phyloP scores from a whole-genome alignment of 441 rosid genomes.

The Rhodomyrtus psidioides region DNA sequence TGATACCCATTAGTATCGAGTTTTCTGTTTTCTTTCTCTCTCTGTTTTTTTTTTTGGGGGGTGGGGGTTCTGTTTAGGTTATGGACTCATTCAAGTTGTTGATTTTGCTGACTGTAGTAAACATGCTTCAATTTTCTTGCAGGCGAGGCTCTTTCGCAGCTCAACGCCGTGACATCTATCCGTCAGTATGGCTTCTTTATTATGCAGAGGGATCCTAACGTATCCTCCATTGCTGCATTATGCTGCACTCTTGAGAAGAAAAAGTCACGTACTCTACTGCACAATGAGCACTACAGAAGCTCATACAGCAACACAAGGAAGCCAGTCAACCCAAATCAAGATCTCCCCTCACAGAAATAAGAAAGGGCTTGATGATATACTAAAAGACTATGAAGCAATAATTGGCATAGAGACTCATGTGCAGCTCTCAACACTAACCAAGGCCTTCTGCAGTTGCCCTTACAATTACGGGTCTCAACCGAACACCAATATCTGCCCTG shows the following conservation, averaged over 20 bases:
- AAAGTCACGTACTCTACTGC: slow-evolving; percentile 23
- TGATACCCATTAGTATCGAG: neutral
- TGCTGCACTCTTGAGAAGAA: slow-evolving; percentile 38
- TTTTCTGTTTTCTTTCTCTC: neutral
- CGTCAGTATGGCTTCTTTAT: slow-evolving; percentile 45
- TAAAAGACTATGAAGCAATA: slow-evolving; percentile 63
- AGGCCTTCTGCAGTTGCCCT: slow-evolving; percentile 85
- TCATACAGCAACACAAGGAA: slow-evolving; percentile 53
- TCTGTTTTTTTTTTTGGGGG: too few species aligned
- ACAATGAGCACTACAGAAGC: slow-evolving; percentile 33
- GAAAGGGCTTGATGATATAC: slow-evolving; percentile 36
- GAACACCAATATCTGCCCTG: slow-evolving; percentile 70
- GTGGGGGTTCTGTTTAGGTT: neutral
- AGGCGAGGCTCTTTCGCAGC: neutral
- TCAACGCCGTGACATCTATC: neutral
- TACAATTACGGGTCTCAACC: slow-evolving; percentile 78
- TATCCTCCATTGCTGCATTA: slow-evolving; percentile 37
- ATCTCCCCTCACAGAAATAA: slow-evolving; percentile 31
- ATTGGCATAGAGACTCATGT: slow-evolving; percentile 96
- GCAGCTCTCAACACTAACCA: slow-evolving; percentile 76
- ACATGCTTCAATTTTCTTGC: neutral
- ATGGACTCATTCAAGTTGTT: neutral
- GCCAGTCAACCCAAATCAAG: slow-evolving; percentile 32
- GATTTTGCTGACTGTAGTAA: neutral
- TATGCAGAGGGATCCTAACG: slow-evolving; percentile 43